Evolutionary conservation across 23 red algal species (phyloP), one percentile per base, ranked within the genome.

Genomic region (Gracilaria domingensis): DNA sequence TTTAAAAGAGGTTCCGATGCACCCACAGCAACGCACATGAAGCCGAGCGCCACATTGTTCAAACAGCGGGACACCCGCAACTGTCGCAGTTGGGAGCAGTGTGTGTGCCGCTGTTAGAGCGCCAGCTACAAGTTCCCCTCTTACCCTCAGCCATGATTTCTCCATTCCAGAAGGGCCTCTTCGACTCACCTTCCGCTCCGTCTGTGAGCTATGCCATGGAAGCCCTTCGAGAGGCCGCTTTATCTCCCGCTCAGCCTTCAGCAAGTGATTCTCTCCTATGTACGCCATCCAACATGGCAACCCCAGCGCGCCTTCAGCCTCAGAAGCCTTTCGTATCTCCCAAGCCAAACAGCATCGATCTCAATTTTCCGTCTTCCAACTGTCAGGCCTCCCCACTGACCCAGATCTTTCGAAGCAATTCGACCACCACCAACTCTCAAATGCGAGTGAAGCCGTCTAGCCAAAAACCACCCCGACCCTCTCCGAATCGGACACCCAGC

Each of bases 321-420:
- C 72, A 77, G 23, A 45, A 30, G 40, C 40, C 72, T 51, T 77
- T 77, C 20, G 72, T 77, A 77, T 77, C 72, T 51, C 72, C 72
- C 72, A 33, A 77, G 34, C 72, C 72, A 34, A 33, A 30, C 23
- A 69, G 64, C 33, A 32, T 69, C 64, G 64, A 36, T 69, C 9
- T 69, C 1, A 23, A 69, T 17, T 69, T 69, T 17, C 64, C 64
- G 16, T 77, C 72, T 28, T 77, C 72, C 20, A 45, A 12, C 72
- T 42, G 38, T 17, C 59, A 38, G 28, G 64, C 38, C 64, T 77
- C 72, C 40, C 45, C 72, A 25, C 23, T 77, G 23, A 51, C 72
- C 8, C 72, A 77, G 40, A 77, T 77, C 45, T 77, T 77, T 51
- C 72, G 72, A 45, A 77, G 45, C 72, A 77, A 77, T 77, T 77